These are phyloP conservation scores for Oryza brachyantha DNA, from an alignment of 176 grass and related monocot genomes.

Conservation along the genomic window DNA sequence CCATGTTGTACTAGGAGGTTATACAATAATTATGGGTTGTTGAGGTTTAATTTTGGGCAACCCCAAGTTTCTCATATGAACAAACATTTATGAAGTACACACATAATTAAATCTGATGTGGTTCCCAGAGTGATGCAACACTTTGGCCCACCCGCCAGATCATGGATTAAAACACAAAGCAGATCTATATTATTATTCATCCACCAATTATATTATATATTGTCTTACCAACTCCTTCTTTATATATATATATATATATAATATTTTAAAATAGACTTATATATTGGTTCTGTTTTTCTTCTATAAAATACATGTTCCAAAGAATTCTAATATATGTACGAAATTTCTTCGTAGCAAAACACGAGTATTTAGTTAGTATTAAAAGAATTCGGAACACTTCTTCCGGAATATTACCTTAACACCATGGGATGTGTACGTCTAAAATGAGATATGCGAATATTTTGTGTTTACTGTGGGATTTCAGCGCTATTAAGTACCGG, in stretches of 20 bases:
- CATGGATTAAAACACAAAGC: neutral
- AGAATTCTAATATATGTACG: too few relatives aligned
- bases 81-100: neutral
- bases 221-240: too few relatives aligned
- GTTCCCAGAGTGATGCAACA: neutral
- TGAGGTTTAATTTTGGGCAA: neutral
- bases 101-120: slow-evolving; percentile 4
- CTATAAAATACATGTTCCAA: too few relatives aligned
- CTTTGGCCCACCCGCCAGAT: neutral
- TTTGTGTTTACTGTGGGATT: neutral
- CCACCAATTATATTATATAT: too few relatives aligned
- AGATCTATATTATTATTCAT: too few relatives aligned
- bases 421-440: neutral
- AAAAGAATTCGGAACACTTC: neutral
- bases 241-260: too few relatives aligned
- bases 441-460: neutral
- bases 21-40: neutral
- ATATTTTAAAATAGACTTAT: too few relatives aligned
- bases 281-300: too few relatives aligned
- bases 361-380: too few relatives aligned
- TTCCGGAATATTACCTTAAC: neutral
- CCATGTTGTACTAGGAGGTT: neutral
- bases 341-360: too few relatives aligned
- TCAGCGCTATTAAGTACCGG: neutral
- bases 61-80: neutral